Evolutionary conservation across 495 filamentous ascomycete species (phyloP), one percentile per base, ranked within the genome.

Genomic region (Eremomyces bilateralis): DNA sequence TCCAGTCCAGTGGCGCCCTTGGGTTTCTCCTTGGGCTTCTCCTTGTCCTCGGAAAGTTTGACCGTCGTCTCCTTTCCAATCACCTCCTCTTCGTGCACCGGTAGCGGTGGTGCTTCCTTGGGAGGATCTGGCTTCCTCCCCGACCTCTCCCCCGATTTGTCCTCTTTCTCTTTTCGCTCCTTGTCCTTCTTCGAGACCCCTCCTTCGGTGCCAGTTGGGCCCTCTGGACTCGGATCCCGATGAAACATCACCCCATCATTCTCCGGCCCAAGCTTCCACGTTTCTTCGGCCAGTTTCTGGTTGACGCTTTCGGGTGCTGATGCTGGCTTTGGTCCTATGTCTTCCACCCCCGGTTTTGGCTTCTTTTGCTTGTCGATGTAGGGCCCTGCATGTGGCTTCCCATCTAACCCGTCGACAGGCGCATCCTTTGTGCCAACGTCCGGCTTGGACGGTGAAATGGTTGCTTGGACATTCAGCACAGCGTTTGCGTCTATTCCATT

Each of bases 161-260:
- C 62, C 42, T 73, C 65, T 41, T 73, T 65, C 36, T 67, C 60
- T 36, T 71, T 72, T 16, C 64, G 62, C 25, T 72, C 73, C 50
- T 76, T 81, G 32, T 69, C 66, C 56, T 91, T 91, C 48, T 79
- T 76, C 37, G 73, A 79, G 15, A 91, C 76, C 15, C 83, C 82
- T 18, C 81, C 81, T 43, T 80, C 78, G 0, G 78, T 88, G 6
- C 83, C 83, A 8, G 79, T 76, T 28, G 81, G 85, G 17, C 83
- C 83, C 46, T 79, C 63, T 48, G 20, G 68, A 64, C 12, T 56
- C 46, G 33, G 62, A 46, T 77, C 56, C 29, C 71, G 76, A 51
- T 92, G 81, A 46, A 88, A 74, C 83, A 92, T 93, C 15, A 92
- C 83, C 11, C 82, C 80, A 50, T 85, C 76, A 42, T 85, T 81